Conservation (phyloP, 2,329 filamentous ascomycete species). For the Trichoderma sp. region DNA sequence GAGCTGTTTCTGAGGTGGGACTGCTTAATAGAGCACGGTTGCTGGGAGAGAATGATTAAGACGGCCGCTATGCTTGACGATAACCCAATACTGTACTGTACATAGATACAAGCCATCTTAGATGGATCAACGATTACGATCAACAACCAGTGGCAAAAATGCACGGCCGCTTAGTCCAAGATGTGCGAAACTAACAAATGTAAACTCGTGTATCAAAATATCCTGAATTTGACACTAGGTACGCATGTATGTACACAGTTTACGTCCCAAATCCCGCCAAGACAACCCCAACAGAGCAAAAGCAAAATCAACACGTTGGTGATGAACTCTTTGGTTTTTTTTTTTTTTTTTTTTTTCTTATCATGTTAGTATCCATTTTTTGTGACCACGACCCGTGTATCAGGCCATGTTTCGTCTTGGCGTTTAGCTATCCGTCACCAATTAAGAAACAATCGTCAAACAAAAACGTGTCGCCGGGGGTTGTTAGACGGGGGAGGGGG, state of each 20-base stretch:
- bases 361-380: not conserved
- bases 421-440: not conserved
- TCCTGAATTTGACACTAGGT: no score
- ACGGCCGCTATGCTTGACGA: not conserved
- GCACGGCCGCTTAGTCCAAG: not conserved
- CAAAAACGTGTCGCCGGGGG: not conserved
- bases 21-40: not conserved
- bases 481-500: not conserved
- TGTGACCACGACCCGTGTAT: not conserved
- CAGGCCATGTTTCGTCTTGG: constrained; percentile 8
- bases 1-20: not conserved
- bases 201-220: no score
- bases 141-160: not conserved
- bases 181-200: no score
- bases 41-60: not conserved
- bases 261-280: not conserved
- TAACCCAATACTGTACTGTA: not conserved
- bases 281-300: not conserved
- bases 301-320: not conserved
- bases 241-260: not conserved
- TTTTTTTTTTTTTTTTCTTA: no score
- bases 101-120: no score
- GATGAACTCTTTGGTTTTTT: not conserved
- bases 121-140: not conserved
- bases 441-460: constrained; percentile 20